Base-by-base conservation (phyloP, 257 asterid species). In the Salvia hispanica region DNA sequence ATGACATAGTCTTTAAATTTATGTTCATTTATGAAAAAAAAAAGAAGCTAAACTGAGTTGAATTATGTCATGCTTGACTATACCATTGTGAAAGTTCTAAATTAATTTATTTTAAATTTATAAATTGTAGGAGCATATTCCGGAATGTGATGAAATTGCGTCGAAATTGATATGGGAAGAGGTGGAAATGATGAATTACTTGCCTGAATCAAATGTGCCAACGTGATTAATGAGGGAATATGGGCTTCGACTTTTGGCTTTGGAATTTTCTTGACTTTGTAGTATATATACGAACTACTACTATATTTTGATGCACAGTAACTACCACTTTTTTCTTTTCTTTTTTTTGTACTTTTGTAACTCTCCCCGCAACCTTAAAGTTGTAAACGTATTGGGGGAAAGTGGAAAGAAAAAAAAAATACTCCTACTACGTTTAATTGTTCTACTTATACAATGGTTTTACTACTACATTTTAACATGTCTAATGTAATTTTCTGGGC, bases 161-260 rank as follows among this genome's bases (percentile, higher is more conserved):
- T 83, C 92, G 0, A 83, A 81, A 6, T 53, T 89, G 82, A 81
- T 74, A 13, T 90, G 97, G 97, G 89, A 86, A 50, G 93, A 84
- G 31, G 90, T 84, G 34, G 87, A 76, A 51, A 79, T 74, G 62
- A 73, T 79, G 9, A 86, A 74, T 62, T 81, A 81, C 59, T 75
- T 73, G 37, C 80, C 88, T 0, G 86, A 73, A 60, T 58, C 88
- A 0, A 69, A 76, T 3, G 88, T 84, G 56, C 74, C 83, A 37
- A 72, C 73, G 9, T 82, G 70, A 74, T 9, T 5, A 40, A 40
- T 1, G 6, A 37, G 16, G 9, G 9, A 51, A 37, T 37, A 33
- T 64, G 45, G 66, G 69, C 53, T 6, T 58, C 58, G 51, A 14
- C 1, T 66, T 74, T 74, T 71, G 72, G 57, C 47, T 45, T 9